These are phyloP conservation scores for Yamadazyma diddensiae DNA, from an alignment of 1,139 yeast species.

Conservation along the genomic window DNA sequence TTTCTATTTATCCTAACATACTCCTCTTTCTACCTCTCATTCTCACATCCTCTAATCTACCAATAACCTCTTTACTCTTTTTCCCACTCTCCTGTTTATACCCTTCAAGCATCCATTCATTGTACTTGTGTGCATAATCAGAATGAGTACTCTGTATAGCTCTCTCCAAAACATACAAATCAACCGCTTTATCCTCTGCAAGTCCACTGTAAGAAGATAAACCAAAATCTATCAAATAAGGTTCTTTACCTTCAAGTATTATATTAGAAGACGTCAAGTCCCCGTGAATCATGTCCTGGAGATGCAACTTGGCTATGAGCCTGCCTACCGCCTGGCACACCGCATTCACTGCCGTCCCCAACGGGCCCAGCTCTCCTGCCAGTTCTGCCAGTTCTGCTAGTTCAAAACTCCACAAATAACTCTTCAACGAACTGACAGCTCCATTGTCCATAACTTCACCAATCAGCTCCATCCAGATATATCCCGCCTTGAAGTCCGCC, in stretches of 20 bases:
- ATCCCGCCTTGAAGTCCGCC: slow-evolving; percentile 73
- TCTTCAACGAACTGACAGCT: slow-evolving; percentile 58
- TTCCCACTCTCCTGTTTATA: slow-evolving; percentile 43
- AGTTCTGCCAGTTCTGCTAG: slow-evolving; percentile 24
- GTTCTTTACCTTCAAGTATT: slow-evolving; percentile 45
- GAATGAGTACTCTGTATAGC: slow-evolving; percentile 94
- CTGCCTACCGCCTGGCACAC: slow-evolving; percentile 58
- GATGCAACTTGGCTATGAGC: slow-evolving; percentile 70
- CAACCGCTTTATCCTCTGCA: slow-evolving; percentile 94
- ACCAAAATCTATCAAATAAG: slow-evolving; percentile 88
- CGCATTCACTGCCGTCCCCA: slow-evolving; percentile 27
- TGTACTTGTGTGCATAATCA: slow-evolving; percentile 58
- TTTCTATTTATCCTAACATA: slow-evolving; percentile 64
- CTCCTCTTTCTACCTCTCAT: slow-evolving; percentile 93
- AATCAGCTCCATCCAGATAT: slow-evolving; percentile 85
- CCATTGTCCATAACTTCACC: slow-evolving; percentile 52
- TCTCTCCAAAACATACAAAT: slow-evolving; percentile 87
- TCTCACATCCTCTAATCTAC: slow-evolving; percentile 78
- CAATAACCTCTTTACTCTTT: slow-evolving; percentile 54
- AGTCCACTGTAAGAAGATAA: slow-evolving; percentile 72
- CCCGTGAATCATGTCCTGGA: slow-evolving; percentile 84
- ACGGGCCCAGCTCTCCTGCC: slow-evolving; percentile 15
- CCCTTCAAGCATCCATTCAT: slow-evolving; percentile 71
- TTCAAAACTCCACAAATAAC: slow-evolving; percentile 67
- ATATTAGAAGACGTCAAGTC: slow-evolving; percentile 92